A percentile compares a stretch with the other conserved stretches of the same genome.
These are phyloP conservation scores for Penicillium diatomitis DNA, from an alignment of 495 filamentous ascomycete genomes.

Conservation along the genomic window DNA sequence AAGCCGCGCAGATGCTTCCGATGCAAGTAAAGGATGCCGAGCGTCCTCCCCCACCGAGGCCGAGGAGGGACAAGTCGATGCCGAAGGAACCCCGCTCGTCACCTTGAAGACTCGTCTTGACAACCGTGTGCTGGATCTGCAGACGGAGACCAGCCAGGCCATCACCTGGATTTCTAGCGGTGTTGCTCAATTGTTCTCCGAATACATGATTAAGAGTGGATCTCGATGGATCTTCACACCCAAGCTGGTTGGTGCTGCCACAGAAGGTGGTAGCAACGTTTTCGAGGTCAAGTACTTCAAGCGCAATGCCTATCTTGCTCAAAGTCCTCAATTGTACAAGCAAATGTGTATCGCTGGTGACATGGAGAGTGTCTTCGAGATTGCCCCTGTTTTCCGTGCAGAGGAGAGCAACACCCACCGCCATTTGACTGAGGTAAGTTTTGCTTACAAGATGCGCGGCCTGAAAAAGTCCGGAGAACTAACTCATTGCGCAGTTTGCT, in stretches of 20 bases:
- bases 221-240: slow-evolving; percentile 88
- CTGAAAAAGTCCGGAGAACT: slow-evolving; percentile 35
- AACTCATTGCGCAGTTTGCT: slow-evolving; percentile 49
- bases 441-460: background rate
- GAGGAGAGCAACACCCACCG: slow-evolving; percentile 95
- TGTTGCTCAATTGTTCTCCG: slow-evolving; percentile 70
- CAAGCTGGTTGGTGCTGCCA: slow-evolving; percentile 81
- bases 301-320: slow-evolving; percentile 74
- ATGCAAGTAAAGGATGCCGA: slow-evolving; percentile 63
- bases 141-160: slow-evolving; percentile 78
- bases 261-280: slow-evolving; percentile 88
- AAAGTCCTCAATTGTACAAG: slow-evolving; percentile 94
- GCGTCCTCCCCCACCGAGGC: slow-evolving; percentile 39
- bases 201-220: slow-evolving; percentile 63
- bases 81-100: slow-evolving; percentile 51
- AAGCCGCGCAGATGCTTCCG: slow-evolving; percentile 54
- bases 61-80: slow-evolving; percentile 39
- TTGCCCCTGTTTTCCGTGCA: slow-evolving; percentile 88
- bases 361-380: slow-evolving; percentile 79
- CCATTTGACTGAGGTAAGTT: slow-evolving; percentile 76
- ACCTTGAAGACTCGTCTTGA: slow-evolving; percentile 69
- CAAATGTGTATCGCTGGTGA: slow-evolving; percentile 94
- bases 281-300: slow-evolving; percentile 92
- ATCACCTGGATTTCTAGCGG: slow-evolving; percentile 77
- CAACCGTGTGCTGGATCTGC: slow-evolving; percentile 85